Conservation (phyloP, 495 filamentous ascomycete genomes). For the Terfezia boudieri region DNA sequence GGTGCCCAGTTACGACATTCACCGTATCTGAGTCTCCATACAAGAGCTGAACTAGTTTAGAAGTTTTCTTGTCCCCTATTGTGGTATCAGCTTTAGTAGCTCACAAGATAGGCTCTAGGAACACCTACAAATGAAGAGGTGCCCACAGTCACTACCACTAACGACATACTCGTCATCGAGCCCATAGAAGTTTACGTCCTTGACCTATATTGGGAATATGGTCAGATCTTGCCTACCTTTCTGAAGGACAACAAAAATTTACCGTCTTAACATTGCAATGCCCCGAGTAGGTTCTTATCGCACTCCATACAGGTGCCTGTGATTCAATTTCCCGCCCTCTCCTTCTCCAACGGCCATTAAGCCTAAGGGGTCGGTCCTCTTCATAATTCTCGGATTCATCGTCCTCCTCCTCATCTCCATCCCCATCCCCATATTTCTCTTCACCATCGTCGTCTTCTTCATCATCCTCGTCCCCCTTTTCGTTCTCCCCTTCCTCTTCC, state of each 20-base stretch:
- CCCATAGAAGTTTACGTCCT: constrained; percentile 54
- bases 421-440: constrained; percentile 13
- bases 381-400: constrained; percentile 12
- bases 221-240: no score
- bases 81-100: no score
- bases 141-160: constrained; percentile 44
- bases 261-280: constrained; percentile 27
- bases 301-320: constrained; percentile 33
- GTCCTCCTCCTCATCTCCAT: constrained; percentile 18
- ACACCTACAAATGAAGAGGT: constrained; percentile 40
- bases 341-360: constrained; percentile 20
- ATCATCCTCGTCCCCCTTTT: constrained; percentile 18
- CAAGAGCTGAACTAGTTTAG: constrained; percentile 41
- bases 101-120: neutral
- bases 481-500: constrained; percentile 16
- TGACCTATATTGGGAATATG: constrained; percentile 22
- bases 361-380: constrained; percentile 22
- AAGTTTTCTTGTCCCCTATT: constrained; percentile 35
- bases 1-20: constrained; percentile 48
- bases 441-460: constrained; percentile 16
- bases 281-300: constrained; percentile 37
- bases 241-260: neutral
- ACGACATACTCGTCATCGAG: constrained; percentile 55
- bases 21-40: constrained; percentile 52
- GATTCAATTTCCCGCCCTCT: constrained; percentile 27